phyloP scores from a whole-genome alignment of 371 early-diverging fungal genomes.

The Batkoa obscura region DNA sequence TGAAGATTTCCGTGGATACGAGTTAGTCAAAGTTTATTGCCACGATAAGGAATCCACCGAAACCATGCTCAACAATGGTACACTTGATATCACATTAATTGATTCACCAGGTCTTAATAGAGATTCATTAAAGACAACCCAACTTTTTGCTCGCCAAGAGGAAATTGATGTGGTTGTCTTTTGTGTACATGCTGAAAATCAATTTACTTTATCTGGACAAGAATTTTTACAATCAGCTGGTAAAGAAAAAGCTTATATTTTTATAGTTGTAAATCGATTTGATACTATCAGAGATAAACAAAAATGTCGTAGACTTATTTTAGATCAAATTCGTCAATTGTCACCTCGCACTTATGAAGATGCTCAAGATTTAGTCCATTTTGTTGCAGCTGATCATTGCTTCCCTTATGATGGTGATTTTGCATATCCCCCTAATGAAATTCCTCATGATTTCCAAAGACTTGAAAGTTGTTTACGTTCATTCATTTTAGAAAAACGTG shows the following conservation, averaged over 20 bases:
- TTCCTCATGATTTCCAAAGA: slow-evolving; percentile 46
- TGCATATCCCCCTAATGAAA: slow-evolving; percentile 18
- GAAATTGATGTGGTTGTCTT: slow-evolving; percentile 97
- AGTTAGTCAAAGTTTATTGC: slow-evolving; percentile 79
- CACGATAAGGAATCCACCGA: slow-evolving; percentile 40
- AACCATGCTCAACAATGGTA: slow-evolving; percentile 74
- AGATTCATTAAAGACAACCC: slow-evolving; percentile 87
- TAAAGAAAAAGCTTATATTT: slow-evolving; percentile 94
- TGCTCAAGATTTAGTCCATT: slow-evolving; percentile 85
- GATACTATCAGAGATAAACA: slow-evolving; percentile 87
- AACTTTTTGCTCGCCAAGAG: slow-evolving; percentile 88
- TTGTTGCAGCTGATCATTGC: slow-evolving; percentile 62
- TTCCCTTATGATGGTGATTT: slow-evolving; percentile 13
- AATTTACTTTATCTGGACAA: slow-evolving; percentile 82
- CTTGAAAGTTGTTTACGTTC: slow-evolving; percentile 72
- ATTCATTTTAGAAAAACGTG: slow-evolving; percentile 86
- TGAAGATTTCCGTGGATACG: slow-evolving; percentile 44
- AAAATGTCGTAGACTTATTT: slow-evolving; percentile 73
- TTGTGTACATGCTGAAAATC: slow-evolving; percentile 95
- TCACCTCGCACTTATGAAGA: slow-evolving; percentile 83
- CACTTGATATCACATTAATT: slow-evolving; percentile 85
- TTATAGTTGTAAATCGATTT: slow-evolving; percentile 93
- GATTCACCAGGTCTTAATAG: slow-evolving; percentile 97
- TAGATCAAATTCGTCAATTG: slow-evolving; percentile 82
- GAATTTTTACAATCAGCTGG: slow-evolving; percentile 85